These are phyloP conservation scores for Tylopilus vinaceipallidus DNA, from an alignment of 768 basidiomycete genomes.

Conservation along the genomic window DNA sequence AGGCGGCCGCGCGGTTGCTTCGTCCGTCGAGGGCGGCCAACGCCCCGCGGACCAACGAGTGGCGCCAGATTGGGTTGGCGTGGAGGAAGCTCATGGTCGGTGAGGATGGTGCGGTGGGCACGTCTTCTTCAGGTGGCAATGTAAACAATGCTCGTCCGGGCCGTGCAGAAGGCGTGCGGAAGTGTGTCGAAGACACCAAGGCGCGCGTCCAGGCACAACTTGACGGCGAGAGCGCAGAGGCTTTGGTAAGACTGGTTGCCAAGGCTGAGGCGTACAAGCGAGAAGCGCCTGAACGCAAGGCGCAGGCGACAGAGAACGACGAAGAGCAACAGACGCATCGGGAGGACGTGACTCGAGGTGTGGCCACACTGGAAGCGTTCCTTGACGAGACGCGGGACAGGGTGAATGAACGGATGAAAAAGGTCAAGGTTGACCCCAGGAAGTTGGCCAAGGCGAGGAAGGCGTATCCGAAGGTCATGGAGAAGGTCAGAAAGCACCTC, in stretches of 20 bases:
- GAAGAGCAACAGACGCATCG: background rate
- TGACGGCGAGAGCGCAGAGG: background rate
- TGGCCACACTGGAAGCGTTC: slow-evolving; percentile 10
- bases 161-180: background rate
- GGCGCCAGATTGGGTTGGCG: slow-evolving; percentile 19
- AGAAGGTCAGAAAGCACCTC: slow-evolving; percentile 11
- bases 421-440: slow-evolving; percentile 15
- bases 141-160: too few relatives aligned
- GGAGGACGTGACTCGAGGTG: slow-evolving; percentile 1
- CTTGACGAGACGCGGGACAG: slow-evolving; percentile 21
- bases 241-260: background rate
- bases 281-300: background rate
- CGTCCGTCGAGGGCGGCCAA: slow-evolving; percentile 5
- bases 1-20: slow-evolving; percentile 16
- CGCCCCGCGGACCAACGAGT: slow-evolving; percentile 13
- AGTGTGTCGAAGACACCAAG: slow-evolving; percentile 6
- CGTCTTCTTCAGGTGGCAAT: too few relatives aligned
- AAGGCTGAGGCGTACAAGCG: slow-evolving; percentile 8
- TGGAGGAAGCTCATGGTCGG: slow-evolving; percentile 19
- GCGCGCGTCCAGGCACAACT: background rate
- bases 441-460: slow-evolving; percentile 19
- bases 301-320: background rate
- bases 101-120: background rate
- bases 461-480: slow-evolving; percentile 13
- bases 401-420: slow-evolving; percentile 15